Evolutionary conservation across 257 asterid species (phyloP).

Genomic region (Solanum corneliomulleri): DNA sequence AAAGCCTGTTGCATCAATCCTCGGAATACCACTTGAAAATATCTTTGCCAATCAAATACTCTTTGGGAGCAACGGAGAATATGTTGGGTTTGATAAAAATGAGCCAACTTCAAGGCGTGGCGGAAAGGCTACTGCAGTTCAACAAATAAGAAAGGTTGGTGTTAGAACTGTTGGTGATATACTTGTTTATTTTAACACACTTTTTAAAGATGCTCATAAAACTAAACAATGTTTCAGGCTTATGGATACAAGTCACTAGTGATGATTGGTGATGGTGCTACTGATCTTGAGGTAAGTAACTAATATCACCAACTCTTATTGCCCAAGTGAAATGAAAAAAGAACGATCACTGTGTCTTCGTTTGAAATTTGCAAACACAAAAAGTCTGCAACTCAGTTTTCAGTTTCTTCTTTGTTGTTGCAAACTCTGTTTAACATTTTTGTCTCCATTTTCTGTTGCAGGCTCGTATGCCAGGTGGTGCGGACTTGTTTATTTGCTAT

Average conservation of each 20-base stretch:
- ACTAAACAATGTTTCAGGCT: conserved; percentile 24
- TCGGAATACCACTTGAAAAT: conserved; percentile 58
- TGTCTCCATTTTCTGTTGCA: conserved; percentile 1
- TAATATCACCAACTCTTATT: background rate
- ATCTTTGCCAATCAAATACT: conserved; percentile 72
- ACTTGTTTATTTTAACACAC: background rate
- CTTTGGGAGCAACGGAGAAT: conserved; percentile 74
- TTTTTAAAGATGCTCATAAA: background rate
- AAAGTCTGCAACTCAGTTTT: background rate
- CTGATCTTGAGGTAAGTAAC: conserved; percentile 81
- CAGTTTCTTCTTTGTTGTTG: background rate
- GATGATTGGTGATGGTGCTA: conserved; percentile 98
- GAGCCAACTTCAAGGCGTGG: conserved; percentile 94
- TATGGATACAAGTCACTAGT: conserved; percentile 52
- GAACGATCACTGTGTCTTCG: background rate
- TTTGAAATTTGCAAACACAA: background rate
- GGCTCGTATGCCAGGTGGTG: conserved; percentile 92
- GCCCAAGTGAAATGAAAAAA: background rate
- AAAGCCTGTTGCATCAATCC: conserved; percentile 79
- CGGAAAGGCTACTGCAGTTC: conserved; percentile 85
- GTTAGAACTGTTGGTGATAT: conserved; percentile 10
- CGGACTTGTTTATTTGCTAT: conserved; percentile 77
- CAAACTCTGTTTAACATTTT: background rate
- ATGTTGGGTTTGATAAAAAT: conserved; percentile 52
- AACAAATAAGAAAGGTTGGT: conserved; percentile 61